phyloP scores from a whole-genome alignment of 306 rosid species.

The Lathyrus oleraceus region DNA sequence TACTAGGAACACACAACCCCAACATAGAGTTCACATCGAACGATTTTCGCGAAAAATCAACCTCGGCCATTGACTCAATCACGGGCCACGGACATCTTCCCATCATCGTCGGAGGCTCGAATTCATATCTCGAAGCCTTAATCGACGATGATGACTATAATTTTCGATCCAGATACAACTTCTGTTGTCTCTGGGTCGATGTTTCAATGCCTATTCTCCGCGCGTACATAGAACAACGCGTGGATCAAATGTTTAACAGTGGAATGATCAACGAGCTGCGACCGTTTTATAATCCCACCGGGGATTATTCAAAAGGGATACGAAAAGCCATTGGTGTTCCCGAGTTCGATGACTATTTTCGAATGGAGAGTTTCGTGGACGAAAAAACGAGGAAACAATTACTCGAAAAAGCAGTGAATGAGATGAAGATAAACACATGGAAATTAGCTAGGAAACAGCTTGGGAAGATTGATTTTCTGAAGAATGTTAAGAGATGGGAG shows the following conservation, averaged over 20 bases:
- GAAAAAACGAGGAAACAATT: conserved; percentile 33
- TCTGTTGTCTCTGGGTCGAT: conserved; percentile 75
- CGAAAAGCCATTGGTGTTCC: conserved; percentile 84
- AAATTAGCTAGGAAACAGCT: conserved; percentile 60
- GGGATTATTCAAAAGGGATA: conserved; percentile 63
- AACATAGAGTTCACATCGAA: conserved; percentile 53
- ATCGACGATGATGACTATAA: conserved; percentile 55
- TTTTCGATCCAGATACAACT: conserved; percentile 56
- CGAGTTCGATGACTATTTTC: conserved; percentile 66
- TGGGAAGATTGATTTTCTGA: conserved; percentile 58
- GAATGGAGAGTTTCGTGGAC: conserved; percentile 35
- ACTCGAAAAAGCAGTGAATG: conserved; percentile 47
- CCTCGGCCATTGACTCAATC: conserved; percentile 47
- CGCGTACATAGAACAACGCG: conserved; percentile 53
- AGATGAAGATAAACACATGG: conserved; percentile 60
- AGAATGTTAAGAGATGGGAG: conserved; percentile 63
- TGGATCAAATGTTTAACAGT: conserved; percentile 58
- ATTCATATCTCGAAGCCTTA: conserved; percentile 72
- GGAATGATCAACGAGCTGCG: conserved; percentile 71
- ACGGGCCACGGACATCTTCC: conserved; percentile 47
- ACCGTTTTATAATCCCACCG: conserved; percentile 46
- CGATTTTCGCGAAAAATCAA: conserved; percentile 53
- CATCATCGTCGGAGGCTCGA: conserved; percentile 88
- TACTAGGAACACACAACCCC: conserved; percentile 62
- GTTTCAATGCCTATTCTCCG: conserved; percentile 54